These are phyloP conservation scores for Neofusicoccum kwambonambiense DNA, from an alignment of 2,329 filamentous ascomycete species.

Conservation along the genomic window DNA sequence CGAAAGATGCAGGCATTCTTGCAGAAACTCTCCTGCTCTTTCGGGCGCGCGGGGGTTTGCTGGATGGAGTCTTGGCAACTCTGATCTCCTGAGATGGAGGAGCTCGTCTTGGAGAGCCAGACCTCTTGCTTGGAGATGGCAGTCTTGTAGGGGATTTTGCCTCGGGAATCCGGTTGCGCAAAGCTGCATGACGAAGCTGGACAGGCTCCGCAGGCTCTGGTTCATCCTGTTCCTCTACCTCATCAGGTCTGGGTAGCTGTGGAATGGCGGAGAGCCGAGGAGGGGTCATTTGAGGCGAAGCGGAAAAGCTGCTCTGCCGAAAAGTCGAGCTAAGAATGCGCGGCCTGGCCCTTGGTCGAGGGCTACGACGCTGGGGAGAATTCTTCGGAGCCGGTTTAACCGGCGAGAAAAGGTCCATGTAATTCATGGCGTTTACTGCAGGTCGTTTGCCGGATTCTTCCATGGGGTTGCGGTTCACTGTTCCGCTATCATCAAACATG, in stretches of 20 bases:
- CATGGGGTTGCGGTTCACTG: conserved; percentile 8
- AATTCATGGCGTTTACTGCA: conserved; percentile 2
- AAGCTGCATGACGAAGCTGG: not conserved
- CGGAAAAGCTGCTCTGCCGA: not conserved
- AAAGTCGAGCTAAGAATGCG: conserved; percentile 19
- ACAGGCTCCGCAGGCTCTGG: not conserved
- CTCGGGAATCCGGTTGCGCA: not conserved
- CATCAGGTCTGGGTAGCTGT: not conserved
- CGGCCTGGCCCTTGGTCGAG: conserved; percentile 10
- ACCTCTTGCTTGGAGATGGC: not conserved
- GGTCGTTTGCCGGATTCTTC: not conserved
- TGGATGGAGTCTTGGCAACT: conserved; percentile 12
- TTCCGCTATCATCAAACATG: conserved; percentile 1
- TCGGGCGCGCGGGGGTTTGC: conserved; percentile 2
- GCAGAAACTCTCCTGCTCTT: conserved; percentile 5
- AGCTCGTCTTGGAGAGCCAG: not conserved
- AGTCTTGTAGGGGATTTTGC: not conserved
- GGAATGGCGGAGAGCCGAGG: not conserved
- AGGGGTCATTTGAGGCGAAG: not conserved
- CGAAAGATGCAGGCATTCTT: conserved; percentile 3
- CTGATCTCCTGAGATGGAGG: not conserved
- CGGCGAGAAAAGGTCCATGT: conserved; percentile 19
- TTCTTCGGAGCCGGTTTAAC: conserved; percentile 8
- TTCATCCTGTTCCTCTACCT: not conserved
- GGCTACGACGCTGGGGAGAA: conserved; percentile 13